A percentile compares a stretch with the other conserved stretches of the same genome.
Evolutionary conservation across 495 filamentous ascomycete species (phyloP).

Genomic region (Talaromyces stipitatus): DNA sequence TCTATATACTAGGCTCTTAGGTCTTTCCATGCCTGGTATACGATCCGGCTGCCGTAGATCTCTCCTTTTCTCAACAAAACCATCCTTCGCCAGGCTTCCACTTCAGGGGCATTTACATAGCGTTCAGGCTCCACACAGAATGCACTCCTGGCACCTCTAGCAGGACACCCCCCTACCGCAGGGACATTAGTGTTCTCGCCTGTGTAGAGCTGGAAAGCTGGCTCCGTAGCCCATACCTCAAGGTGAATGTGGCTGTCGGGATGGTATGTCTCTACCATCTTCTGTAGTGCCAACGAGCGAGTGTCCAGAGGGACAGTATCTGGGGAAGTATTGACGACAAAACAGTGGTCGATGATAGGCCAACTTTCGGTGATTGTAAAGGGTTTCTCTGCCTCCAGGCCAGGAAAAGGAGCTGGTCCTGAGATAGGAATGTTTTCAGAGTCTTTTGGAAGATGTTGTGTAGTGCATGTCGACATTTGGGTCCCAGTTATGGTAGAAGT

Average conservation of each 20-base stretch:
- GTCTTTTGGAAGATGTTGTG: no score
- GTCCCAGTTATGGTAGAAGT: no score
- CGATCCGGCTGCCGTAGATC: conserved; percentile 58
- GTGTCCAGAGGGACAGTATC: conserved; percentile 67
- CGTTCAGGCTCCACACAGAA: conserved; percentile 89
- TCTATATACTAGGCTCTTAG: no score
- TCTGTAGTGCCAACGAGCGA: conserved; percentile 52
- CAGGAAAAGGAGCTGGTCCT: no score
- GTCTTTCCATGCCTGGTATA: conserved; percentile 64
- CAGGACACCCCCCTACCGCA: conserved; percentile 53
- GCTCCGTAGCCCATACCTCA: conserved; percentile 79
- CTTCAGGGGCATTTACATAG: conserved; percentile 83
- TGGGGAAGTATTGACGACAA: conserved; percentile 61
- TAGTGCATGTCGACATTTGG: no score
- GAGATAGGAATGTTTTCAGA: no score
- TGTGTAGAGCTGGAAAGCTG: conserved; percentile 93
- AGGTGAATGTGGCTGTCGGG: conserved; percentile 66
- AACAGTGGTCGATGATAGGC: conserved; percentile 84
- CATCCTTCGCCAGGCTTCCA: conserved; percentile 66
- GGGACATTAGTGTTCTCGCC: conserved; percentile 74
- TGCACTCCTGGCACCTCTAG: conserved; percentile 56
- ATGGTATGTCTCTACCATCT: conserved; percentile 60
- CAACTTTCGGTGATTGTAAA: conserved; percentile 25
- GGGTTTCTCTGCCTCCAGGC: no score
- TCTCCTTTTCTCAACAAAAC: conserved; percentile 64